Conservation (phyloP, 1,139 yeast species). For the Protomyces macrosporus region DNA sequence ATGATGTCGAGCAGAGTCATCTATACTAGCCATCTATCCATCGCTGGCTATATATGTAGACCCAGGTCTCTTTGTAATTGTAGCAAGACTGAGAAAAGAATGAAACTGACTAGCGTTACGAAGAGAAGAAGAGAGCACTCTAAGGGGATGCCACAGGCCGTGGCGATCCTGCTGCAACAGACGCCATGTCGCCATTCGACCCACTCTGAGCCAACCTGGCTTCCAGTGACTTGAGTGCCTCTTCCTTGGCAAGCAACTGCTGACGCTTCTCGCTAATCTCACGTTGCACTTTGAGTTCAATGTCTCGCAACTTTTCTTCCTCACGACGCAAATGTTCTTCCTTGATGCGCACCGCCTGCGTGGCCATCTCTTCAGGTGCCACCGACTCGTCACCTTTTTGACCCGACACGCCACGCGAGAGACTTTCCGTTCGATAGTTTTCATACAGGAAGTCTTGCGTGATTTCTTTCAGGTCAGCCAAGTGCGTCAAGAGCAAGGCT, state of each 20-base stretch:
- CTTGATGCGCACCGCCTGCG: constrained; percentile 41
- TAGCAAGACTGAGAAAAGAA: too few relatives aligned
- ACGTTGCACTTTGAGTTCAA: constrained; percentile 73
- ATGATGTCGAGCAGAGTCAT: neutral
- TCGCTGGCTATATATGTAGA: too few relatives aligned
- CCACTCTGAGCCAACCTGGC: constrained; percentile 46
- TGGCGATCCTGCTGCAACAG: neutral
- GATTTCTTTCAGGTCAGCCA: constrained; percentile 85
- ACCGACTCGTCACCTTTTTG: constrained; percentile 11
- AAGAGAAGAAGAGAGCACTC: neutral
- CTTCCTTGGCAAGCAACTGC: constrained; percentile 80
- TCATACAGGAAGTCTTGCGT: constrained; percentile 91
- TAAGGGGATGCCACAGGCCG: neutral
- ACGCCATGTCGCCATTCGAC: constrained; percentile 13
- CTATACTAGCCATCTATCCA: neutral
- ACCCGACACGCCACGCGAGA: constrained; percentile 42
- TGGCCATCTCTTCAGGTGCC: constrained; percentile 42
- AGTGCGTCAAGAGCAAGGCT: constrained; percentile 71
- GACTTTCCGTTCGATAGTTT: constrained; percentile 83
- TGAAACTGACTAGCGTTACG: too few relatives aligned
- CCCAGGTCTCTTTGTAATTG: too few relatives aligned
- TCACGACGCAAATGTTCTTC: constrained; percentile 44
- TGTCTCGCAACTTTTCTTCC: constrained; percentile 42
- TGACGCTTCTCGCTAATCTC: constrained; percentile 79
- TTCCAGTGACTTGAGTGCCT: constrained; percentile 78